Percentiles rank a stretch among this genome's conserved stretches.
Evolutionary conservation across 345 rosid species (phyloP).

Genomic region (Salix udensis): DNA sequence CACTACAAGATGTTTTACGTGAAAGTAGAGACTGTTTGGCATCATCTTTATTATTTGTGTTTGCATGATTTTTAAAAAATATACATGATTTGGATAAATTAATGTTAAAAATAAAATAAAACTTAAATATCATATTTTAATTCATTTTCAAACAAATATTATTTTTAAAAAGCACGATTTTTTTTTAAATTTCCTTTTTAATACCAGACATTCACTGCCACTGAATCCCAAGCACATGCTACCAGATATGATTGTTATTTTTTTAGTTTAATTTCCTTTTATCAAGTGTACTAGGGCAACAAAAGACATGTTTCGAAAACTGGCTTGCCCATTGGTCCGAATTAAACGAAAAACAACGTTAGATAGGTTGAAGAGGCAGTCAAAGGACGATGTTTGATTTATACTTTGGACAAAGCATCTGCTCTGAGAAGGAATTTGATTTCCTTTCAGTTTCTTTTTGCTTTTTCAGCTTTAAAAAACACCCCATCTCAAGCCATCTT

Average conservation of each 20-base stretch:
- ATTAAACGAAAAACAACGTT: slow-evolving; percentile 2
- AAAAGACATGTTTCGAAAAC: not conserved
- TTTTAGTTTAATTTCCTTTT: not conserved
- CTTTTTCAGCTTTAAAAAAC: slow-evolving; percentile 37
- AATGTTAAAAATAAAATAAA: too few relatives aligned
- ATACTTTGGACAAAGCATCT: slow-evolving; percentile 41
- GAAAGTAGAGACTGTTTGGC: too few relatives aligned
- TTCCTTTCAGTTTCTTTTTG: slow-evolving; percentile 23
- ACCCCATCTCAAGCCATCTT: not conserved
- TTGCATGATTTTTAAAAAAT: too few relatives aligned
- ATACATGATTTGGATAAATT: too few relatives aligned
- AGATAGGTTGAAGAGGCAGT: slow-evolving; percentile 26
- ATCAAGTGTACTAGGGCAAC: not conserved
- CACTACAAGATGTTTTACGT: too few relatives aligned
- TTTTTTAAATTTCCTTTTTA: too few relatives aligned
- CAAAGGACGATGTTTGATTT: slow-evolving; percentile 37
- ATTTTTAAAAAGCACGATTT: too few relatives aligned
- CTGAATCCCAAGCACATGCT: not conserved
- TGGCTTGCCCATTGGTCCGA: not conserved
- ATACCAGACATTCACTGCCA: too few relatives aligned
- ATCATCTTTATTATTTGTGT: not conserved
- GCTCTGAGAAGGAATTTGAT: slow-evolving; percentile 10
- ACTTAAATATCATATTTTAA: too few relatives aligned
- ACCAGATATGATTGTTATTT: not conserved
- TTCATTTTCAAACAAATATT: too few relatives aligned